Conservation (phyloP, 495 filamentous ascomycete genomes). For the Penicillium angulare region DNA sequence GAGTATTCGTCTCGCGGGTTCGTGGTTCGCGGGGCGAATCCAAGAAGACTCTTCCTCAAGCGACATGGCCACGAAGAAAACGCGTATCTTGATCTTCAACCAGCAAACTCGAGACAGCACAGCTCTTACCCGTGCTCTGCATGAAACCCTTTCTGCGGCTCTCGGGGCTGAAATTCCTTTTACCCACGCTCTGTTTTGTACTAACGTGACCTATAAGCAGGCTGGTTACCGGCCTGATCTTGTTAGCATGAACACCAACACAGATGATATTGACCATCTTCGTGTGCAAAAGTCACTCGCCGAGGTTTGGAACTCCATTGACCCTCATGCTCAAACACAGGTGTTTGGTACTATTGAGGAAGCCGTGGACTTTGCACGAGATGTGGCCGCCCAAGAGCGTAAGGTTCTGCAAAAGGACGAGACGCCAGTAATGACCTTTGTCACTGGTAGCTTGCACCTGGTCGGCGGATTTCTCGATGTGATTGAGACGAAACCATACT, state of each 20-base stretch:
- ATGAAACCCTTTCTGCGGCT: conserved; percentile 60
- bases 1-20: conserved; percentile 72
- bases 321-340: conserved; percentile 56
- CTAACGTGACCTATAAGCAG: conserved; percentile 75
- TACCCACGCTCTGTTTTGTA: conserved; percentile 81
- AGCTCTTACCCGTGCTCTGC: conserved; percentile 63
- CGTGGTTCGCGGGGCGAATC: conserved; percentile 72
- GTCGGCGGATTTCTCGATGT: conserved; percentile 79
- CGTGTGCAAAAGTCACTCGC: conserved; percentile 74
- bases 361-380: conserved; percentile 67
- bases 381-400: conserved; percentile 42
- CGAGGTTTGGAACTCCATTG: conserved; percentile 66
- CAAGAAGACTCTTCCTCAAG: conserved; percentile 43
- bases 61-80: conserved; percentile 38
- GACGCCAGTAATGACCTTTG: conserved; percentile 49
- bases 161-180: conserved; percentile 59
- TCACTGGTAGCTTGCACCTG: conserved; percentile 88
- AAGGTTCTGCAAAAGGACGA: conserved; percentile 31
- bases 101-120: conserved; percentile 81
- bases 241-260: conserved; percentile 70
- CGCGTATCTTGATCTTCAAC: conserved; percentile 87
- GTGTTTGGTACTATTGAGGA: conserved; percentile 83
- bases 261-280: conserved; percentile 62
- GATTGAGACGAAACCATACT: conserved; percentile 57
- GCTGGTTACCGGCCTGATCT: conserved; percentile 74